Evolutionary conservation across 495 filamentous ascomycete species (phyloP), one percentile per base, ranked within the genome.

Genomic region (Corynascus novoguineensis): DNA sequence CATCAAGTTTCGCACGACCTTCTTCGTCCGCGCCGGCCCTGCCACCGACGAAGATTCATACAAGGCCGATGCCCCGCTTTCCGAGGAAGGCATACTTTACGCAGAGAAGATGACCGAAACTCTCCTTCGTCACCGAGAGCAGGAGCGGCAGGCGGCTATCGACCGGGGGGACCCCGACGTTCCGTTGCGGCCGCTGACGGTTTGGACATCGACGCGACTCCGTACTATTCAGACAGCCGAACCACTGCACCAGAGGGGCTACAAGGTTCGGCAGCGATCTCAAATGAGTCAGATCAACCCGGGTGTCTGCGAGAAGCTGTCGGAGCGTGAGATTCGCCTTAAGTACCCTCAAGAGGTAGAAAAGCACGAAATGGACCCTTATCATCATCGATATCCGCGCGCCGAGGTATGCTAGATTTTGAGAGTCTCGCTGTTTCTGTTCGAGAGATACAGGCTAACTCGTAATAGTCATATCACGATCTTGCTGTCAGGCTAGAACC

Each of bases 251-350:
- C 77, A 85, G 27, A 74, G 78, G 49, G 93, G 91, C 5, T 97
- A 88, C 73, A 85, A 86, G 58, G 87, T 97, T 59, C 83, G 88
- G 29, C 92, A 97, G 66, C 83, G 92, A 41, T 89, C 90, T 41
- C 92, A 99, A 70, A 87, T 99, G 86, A 95, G 90, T 61, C 90
- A 97, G 70, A 79, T 99, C 61, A 96, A 99, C 64, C 92, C 92
- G 7, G 95, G 95, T 2, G 89, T 97, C 19, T 95, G 91, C 64
- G 93, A 97, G 76, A 89, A 89, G 68, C 86, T 96, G 74, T 78
- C 76, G 5, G 71, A 97, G 70, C 78, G 71, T n/a, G 82, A 78
- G 35, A 95, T 99, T 57, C 82, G 88, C 55, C 67, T 78, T 61
- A 78, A 90, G 50, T 96, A 87, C 64, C 87, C 92, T 1, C 87